Percentiles rank a stretch among this genome's conserved stretches.
Evolutionary conservation across 2,329 filamentous ascomycete genomes (phyloP).

Genomic region (Didymella arachidicola): DNA sequence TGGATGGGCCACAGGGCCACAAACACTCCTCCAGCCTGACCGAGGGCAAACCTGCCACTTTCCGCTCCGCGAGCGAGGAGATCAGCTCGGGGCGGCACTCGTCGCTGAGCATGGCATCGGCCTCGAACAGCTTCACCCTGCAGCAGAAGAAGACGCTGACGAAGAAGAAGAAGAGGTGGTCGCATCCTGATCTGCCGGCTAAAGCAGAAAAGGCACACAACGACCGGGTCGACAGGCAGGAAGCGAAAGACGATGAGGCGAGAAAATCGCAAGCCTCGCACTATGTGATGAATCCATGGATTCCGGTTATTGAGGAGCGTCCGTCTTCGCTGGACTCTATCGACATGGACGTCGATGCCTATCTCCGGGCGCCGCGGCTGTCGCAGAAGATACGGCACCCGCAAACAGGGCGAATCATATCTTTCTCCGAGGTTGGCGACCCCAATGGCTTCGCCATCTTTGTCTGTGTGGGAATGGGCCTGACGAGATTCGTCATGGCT

Average conservation of each 20-base stretch:
- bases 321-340: conserved; percentile 84
- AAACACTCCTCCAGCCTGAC: conserved; percentile 41
- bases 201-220: conserved; percentile 50
- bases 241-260: conserved; percentile 31
- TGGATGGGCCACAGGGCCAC: conserved; percentile 33
- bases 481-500: conserved; percentile 93
- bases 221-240: conserved; percentile 36
- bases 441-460: conserved; percentile 90
- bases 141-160: conserved; percentile 43
- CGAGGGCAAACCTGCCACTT: conserved; percentile 27
- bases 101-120: conserved; percentile 33
- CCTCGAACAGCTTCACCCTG: conserved; percentile 39
- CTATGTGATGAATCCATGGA: conserved; percentile 7
- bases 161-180: conserved; percentile 52
- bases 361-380: conserved; percentile 80
- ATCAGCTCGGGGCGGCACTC: conserved; percentile 39
- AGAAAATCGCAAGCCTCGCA: conserved; percentile 13
- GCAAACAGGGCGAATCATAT: conserved; percentile 85
- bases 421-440: conserved; percentile 96
- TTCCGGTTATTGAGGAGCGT: conserved; percentile 69
- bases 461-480: conserved; percentile 96
- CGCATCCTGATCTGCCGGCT: conserved; percentile 52
- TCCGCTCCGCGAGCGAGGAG: conserved; percentile 45
- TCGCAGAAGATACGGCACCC: conserved; percentile 89
- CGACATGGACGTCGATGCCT: conserved; percentile 85